Evolutionary conservation across 768 basidiomycete genomes (phyloP), one percentile per base, ranked within the genome.

Genomic region (Leccinum imitatum): DNA sequence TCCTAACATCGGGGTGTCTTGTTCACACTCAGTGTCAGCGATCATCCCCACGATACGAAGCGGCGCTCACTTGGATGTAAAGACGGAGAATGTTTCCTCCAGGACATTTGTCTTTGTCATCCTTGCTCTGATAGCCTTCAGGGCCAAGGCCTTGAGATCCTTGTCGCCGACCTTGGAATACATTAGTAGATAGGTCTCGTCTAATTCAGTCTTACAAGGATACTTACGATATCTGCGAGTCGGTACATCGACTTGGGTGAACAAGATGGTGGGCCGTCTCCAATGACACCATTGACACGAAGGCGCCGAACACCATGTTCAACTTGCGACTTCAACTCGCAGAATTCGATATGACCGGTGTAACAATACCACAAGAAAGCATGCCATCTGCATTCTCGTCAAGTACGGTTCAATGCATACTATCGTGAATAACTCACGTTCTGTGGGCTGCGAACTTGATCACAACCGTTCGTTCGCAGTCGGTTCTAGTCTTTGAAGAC

Each of bases 191-290:
- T n/a, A 9, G n/a, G 6, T 25, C 19, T 21, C 21, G 21, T 21
- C 21, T 21, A 21, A 21, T 21, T 21, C 21, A 21, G 21, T 21
- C 21, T 21, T 21, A 21, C 21, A 21, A 21, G 21, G 21, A 21
- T 21, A 21, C 69, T 59, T 39, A 73, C 75, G 37, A 74, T 71
- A n/a, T 66, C 55, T 7, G 76, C 73, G 1, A 76, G 57, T 52
- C 72, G 73, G 33, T 75, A 75, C 71, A 76, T 76, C 0, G 75
- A 76, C 65, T 75, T 75, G 14, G 75, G 74, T 17, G 74, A 75
- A 55, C 74, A 75, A 8, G 56, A 39, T 1, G 64, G 65, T 27
- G 58, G 56, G 3, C 41, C 50, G 11, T 56, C 60, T 46, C 56
- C 33, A 41, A 37, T 21, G 21, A 21, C 21, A 21, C 21, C 21